These are phyloP conservation scores for Yarrowia sp. DNA, from an alignment of 805 yeast genomes.

Conservation along the genomic window DNA sequence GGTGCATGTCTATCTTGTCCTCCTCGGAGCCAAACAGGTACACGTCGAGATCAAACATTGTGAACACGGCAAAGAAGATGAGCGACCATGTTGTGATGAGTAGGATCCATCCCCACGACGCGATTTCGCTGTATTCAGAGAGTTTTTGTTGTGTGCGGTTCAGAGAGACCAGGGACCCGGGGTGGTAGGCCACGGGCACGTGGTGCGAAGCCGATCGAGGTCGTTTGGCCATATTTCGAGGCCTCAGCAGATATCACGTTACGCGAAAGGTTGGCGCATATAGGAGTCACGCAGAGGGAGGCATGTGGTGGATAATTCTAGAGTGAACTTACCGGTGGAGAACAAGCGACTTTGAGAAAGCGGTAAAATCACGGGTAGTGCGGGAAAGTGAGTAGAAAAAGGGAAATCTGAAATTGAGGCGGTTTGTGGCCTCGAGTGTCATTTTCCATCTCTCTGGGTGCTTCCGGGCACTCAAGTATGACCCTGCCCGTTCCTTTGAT, in stretches of 20 bases:
- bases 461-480: too few species aligned
- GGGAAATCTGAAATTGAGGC: background rate
- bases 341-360: background rate
- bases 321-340: background rate
- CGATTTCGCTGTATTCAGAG: conserved; percentile 22
- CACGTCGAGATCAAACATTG: conserved; percentile 33
- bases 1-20: conserved; percentile 42
- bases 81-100: conserved; percentile 40
- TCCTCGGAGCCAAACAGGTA: background rate
- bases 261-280: conserved; percentile 28
- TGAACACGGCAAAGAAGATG: conserved; percentile 38
- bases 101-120: conserved; percentile 39
- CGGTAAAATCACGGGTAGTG: background rate
- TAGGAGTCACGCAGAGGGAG: background rate
- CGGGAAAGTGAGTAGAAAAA: background rate
- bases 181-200: conserved; percentile 24
- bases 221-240: conserved; percentile 21
- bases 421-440: too few species aligned
- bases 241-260: conserved; percentile 12
- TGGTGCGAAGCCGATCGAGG: conserved; percentile 38
- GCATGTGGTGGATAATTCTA: background rate
- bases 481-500: too few species aligned
- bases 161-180: conserved; percentile 14
- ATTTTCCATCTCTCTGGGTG: too few species aligned
- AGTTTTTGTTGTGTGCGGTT: conserved; percentile 26